These are phyloP conservation scores for Plicaturopsis crispa DNA, from an alignment of 768 basidiomycete species.

Conservation along the genomic window DNA sequence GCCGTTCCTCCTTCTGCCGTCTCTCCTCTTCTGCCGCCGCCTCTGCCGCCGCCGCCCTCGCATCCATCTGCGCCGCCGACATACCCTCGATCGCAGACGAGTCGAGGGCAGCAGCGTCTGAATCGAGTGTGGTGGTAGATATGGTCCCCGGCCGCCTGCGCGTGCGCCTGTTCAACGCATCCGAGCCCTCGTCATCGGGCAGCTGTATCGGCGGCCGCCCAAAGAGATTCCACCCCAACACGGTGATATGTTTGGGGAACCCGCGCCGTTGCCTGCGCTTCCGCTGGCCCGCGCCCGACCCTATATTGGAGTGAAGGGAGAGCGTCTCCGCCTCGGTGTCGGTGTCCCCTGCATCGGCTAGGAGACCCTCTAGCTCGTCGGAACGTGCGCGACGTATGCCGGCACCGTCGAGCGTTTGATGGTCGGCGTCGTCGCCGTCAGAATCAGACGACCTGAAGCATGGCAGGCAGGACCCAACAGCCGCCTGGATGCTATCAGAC, in stretches of 20 bases:
- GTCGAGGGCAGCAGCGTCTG: slow-evolving; percentile 63
- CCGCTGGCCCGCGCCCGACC: slow-evolving; percentile 21
- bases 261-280: slow-evolving; percentile 25
- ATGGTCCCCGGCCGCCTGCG: slow-evolving; percentile 15
- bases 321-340: slow-evolving; percentile 55
- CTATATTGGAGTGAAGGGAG: slow-evolving; percentile 61
- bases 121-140: slow-evolving; percentile 49
- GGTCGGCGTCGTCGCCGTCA: slow-evolving; percentile 28
- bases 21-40: slow-evolving; percentile 32
- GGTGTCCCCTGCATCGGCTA: slow-evolving; percentile 33
- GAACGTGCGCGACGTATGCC: slow-evolving; percentile 20
- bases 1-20: slow-evolving; percentile 38
- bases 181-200: slow-evolving; percentile 46
- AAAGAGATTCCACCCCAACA: slow-evolving; percentile 65
- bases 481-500: slow-evolving; percentile 53
- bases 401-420: slow-evolving; percentile 12
- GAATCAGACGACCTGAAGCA: slow-evolving; percentile 33
- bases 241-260: slow-evolving; percentile 32
- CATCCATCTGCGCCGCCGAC: slow-evolving; percentile 31
- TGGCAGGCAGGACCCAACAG: slow-evolving; percentile 50
- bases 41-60: slow-evolving; percentile 20
- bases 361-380: slow-evolving; percentile 41
- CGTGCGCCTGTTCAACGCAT: slow-evolving; percentile 8
- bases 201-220: slow-evolving; percentile 56
- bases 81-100: slow-evolving; percentile 45